Conservation (phyloP, 2,329 filamentous ascomycete genomes). For the Colletotrichum cuscutae region DNA sequence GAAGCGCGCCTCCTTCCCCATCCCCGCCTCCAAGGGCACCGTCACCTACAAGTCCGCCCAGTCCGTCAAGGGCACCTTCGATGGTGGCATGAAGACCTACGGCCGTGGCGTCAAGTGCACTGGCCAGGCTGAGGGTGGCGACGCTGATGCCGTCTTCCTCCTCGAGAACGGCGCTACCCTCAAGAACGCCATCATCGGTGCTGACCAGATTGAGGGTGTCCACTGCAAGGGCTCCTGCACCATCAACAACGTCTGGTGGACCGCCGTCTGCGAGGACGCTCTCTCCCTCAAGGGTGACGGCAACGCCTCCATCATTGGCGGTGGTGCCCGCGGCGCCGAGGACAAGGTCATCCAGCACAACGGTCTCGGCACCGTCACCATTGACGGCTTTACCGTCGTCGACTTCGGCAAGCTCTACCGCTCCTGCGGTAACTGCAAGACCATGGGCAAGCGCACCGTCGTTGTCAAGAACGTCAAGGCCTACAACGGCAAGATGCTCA, state of each 20-base stretch:
- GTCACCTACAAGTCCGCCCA: conserved; percentile 38
- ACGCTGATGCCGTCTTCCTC: conserved; percentile 55
- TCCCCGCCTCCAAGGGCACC: conserved; percentile 42
- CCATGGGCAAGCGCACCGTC: conserved; percentile 34
- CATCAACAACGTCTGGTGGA: conserved; percentile 60
- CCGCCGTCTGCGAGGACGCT: conserved; percentile 53
- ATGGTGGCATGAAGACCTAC: conserved; percentile 44
- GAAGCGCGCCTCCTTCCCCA: conserved; percentile 41
- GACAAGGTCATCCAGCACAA: conserved; percentile 37
- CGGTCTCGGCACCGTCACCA: conserved; percentile 35
- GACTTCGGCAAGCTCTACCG: conserved; percentile 37
- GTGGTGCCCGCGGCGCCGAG: conserved; percentile 31
- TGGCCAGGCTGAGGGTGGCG: conserved; percentile 54
- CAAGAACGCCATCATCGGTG: conserved; percentile 57
- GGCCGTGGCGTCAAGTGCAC: conserved; percentile 54
- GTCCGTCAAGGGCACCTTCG: conserved; percentile 40
- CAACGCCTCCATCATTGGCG: conserved; percentile 33
- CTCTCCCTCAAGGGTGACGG: conserved; percentile 33
- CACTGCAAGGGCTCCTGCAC: conserved; percentile 56
- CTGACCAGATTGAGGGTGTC: conserved; percentile 56
- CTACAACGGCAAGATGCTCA: conserved; percentile 36
- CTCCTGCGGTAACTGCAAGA: conserved; percentile 37
- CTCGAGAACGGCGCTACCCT: conserved; percentile 54
- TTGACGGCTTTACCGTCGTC: conserved; percentile 33
- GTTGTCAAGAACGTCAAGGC: conserved; percentile 37